phyloP scores from a whole-genome alignment of 176 grass and related monocot species.

The Aegilops tauschii region DNA sequence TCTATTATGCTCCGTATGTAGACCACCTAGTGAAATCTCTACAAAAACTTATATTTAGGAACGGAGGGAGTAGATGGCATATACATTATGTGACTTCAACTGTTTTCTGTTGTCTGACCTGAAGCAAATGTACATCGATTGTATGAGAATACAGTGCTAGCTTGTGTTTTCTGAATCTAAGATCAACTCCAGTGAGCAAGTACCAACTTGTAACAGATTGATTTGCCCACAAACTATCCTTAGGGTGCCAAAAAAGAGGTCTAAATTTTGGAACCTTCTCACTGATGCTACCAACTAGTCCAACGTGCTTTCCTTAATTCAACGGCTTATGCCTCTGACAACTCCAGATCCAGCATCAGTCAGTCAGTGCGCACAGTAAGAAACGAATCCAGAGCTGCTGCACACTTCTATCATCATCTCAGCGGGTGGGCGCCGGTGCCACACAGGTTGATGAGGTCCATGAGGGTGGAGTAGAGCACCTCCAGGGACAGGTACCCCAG shows the following conservation, averaged over 20 bases:
- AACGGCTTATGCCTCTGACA: too few relatives aligned
- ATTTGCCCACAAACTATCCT: not conserved
- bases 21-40: too few relatives aligned
- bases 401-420: not conserved
- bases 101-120: too few relatives aligned
- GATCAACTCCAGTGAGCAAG: not conserved
- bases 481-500: not conserved
- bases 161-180: not conserved
- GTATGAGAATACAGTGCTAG: not conserved
- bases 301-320: not conserved
- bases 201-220: not conserved
- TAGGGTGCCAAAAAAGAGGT: not conserved
- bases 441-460: conserved; percentile 80
- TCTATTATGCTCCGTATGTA: too few relatives aligned
- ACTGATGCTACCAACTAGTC: not conserved
- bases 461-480: conserved; percentile 37
- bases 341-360: not conserved
- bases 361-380: not conserved
- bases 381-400: not conserved
- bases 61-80: too few relatives aligned
- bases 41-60: too few relatives aligned
- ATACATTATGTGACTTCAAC: too few relatives aligned
- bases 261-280: not conserved
- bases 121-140: not conserved
- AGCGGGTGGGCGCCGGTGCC: conserved; percentile 39